Conservation (phyloP, 148 eudicot species). For the Euryodendron excelsum region DNA sequence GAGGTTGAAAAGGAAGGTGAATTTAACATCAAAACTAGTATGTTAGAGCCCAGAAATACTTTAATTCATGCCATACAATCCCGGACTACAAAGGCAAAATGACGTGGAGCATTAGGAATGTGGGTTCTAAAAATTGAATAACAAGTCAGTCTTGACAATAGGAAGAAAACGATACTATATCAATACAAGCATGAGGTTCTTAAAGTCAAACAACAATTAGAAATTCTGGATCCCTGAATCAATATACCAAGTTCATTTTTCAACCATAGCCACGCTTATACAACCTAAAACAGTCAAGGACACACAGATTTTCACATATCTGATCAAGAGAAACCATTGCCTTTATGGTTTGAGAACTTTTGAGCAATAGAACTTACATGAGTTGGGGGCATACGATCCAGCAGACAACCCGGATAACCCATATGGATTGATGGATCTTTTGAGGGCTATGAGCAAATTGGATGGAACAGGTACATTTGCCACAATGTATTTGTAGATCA, state of each 20-base stretch:
- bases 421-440: constrained; percentile 55
- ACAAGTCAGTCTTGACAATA: no score
- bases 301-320: neutral
- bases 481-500: constrained; percentile 74
- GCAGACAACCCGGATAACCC: constrained; percentile 54
- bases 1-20: neutral
- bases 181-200: neutral
- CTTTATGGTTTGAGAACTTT: neutral
- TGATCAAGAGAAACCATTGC: neutral
- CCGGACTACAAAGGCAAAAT: neutral
- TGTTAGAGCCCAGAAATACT: neutral
- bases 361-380: constrained; percentile 42
- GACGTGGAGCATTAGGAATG: no score
- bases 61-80: neutral
- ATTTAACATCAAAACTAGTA: neutral
- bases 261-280: neutral
- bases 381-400: constrained; percentile 60
- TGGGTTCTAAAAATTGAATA: no score
- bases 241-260: neutral
- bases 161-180: no score
- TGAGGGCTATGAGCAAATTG: constrained; percentile 63
- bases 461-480: constrained; percentile 83
- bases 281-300: neutral
- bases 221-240: neutral
- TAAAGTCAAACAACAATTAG: neutral